Evolutionary conservation across 441 rosid genomes (phyloP), one percentile per base, ranked within the genome.

Genomic region (Omphalea diandra): DNA sequence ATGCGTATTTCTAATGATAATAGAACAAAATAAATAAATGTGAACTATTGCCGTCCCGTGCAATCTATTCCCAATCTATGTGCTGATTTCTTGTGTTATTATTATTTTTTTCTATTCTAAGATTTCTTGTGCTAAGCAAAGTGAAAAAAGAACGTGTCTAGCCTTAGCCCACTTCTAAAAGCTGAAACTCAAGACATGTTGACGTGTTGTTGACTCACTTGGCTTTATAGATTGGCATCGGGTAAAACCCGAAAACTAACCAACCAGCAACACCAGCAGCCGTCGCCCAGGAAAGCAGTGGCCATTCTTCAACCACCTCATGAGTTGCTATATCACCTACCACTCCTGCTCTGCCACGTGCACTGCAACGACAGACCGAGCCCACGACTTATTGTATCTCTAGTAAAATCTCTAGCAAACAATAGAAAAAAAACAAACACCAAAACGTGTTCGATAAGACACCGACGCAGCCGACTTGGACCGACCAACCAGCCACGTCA

Each of bases 401-500:
- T n/a, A n/a, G n/a, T n/a, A n/a, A n/a, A n/a, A n/a, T n/a, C n/a
- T n/a, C n/a, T 14, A 9, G 7, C 11, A 22, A n/a, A 49, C 5
- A 18, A n/a, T 12, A n/a, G 5, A 49, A 7, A 20, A 50, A 52
- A 5, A 26, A 0, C 18, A 22, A 44, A 40, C 33, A 36, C 38
- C 29, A 50, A 75, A 66, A 69, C 83, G 82, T 77, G 83, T 71
- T 58, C 9, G 5, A 49, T 61, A 70, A 64, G 78, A 36, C 26
- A 66, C 81, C 79, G 76, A 67, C 63, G 60, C 73, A 33, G 78
- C 85, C 81, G 84, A 76, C 85, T 75, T 58, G 61, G 76, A 73
- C 85, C 87, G 80, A 73, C 83, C 82, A 47, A n/a, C 32, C 33
- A 44, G 64, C 85, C 86, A 81, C 85, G 83, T 81, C 87, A 76